These are phyloP conservation scores for Pilaira anomala DNA, from an alignment of 192 early-diverging fungal genomes.

Conservation along the genomic window DNA sequence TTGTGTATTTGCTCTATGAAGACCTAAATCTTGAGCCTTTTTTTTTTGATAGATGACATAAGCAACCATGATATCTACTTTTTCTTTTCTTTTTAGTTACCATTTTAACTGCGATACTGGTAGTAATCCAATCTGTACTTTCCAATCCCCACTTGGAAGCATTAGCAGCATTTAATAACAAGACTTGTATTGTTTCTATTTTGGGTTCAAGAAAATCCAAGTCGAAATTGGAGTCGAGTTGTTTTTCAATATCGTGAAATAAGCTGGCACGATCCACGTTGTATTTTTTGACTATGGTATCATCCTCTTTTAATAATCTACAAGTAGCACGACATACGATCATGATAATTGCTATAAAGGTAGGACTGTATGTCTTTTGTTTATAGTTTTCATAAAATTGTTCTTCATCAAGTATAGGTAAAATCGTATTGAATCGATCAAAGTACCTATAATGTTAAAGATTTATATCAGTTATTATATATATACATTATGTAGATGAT, in stretches of 20 bases:
- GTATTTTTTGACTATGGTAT: slow-evolving; percentile 6
- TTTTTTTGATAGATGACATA: neutral
- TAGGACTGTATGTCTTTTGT: neutral
- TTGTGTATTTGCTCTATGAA: slow-evolving; percentile 30
- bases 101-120: slow-evolving; percentile 35
- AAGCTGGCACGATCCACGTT: slow-evolving; percentile 1
- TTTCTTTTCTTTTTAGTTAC: slow-evolving; percentile 4
- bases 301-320: slow-evolving; percentile 15
- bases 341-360: neutral
- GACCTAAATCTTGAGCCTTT: slow-evolving; percentile 34
- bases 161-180: slow-evolving; percentile 17
- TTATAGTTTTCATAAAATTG: neutral
- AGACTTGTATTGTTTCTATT: slow-evolving; percentile 25
- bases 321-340: slow-evolving; percentile 7
- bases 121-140: slow-evolving; percentile 28
- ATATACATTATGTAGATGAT: neutral
- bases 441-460: neutral
- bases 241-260: slow-evolving; percentile 5
- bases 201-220: slow-evolving; percentile 27
- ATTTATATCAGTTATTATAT: neutral
- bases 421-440: neutral
- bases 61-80: neutral
- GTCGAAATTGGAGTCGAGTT: slow-evolving; percentile 11
- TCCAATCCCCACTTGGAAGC: slow-evolving; percentile 17
- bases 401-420: slow-evolving; percentile 12